Base-by-base conservation (phyloP, 345 rosid genomes). In the Eucalyptus sideroxylon region DNA sequence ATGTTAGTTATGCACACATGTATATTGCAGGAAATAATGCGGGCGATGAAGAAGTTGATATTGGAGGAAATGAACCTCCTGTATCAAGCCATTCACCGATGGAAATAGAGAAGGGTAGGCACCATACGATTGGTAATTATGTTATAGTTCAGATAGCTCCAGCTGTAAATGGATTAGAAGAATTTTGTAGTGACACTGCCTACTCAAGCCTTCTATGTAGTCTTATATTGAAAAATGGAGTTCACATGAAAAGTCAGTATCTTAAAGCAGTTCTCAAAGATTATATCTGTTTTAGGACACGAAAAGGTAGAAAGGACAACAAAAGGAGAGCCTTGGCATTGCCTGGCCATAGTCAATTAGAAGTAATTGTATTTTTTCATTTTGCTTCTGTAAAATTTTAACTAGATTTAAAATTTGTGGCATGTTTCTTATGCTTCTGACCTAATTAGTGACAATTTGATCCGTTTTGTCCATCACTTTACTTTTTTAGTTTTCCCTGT, bases 31-130 rank as follows among this genome's bases (percentile, higher is more conserved):
- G 96, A 81, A 94, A 95, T 93, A 96, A 92, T 72, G 90, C 92
- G 11, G 95, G 91, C 44, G 98, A 95, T 90, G 99, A 98, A 93
- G 98, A 97, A 90, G 93, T 96, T 87, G 97, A 95, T 91, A 94
- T 95, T 62, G 98, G 98, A 90, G 98, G 97, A 21, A 94, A 96
- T 92, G 98, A 96, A 91, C 96, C 96, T 81, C 98, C 97, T 55
- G 92, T 94, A 77, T 95, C 96, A 50, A 93, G 95, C 88, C 92
- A 92, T 50, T 93, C 95, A 34, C 89, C 92, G 0, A 90, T 92
- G 53, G 94, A 94, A 91, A 92, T 94, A 81, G 96, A 93, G 86
- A 93, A 91, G 91, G 95, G 92, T 87, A 23, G 59, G 47, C 92
- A 86, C 88, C 89, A 53, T 82, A 90, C 87, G 89, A 90, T 88